phyloP scores from a whole-genome alignment of 148 eudicot genomes.

The Persicaria maculosa region DNA sequence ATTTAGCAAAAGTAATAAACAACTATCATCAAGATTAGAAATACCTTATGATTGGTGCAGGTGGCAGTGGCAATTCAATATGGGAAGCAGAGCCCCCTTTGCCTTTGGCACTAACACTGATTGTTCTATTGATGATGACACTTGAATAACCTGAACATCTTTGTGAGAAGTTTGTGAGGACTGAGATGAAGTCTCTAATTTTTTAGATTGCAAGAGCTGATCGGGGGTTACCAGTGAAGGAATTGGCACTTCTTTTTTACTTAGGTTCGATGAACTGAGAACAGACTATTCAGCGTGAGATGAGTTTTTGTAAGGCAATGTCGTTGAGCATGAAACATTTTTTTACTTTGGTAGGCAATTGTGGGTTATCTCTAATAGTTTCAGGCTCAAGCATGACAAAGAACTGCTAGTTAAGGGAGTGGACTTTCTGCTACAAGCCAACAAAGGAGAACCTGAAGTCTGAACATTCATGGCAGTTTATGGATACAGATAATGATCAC shows the following conservation, averaged over 20 bases:
- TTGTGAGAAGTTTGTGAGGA: constrained; percentile 40
- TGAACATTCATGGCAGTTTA: no score
- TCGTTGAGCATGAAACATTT: constrained; percentile 27
- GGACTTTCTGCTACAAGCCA: no score
- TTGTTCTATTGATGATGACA: no score
- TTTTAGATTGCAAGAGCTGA: constrained; percentile 49
- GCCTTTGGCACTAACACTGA: constrained; percentile 23
- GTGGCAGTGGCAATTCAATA: no score
- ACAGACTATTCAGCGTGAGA: constrained; percentile 35
- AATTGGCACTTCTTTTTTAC: constrained; percentile 26
- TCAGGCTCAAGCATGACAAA: no score
- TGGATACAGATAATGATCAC: not conserved
- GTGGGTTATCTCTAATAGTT: no score
- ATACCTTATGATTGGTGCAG: no score
- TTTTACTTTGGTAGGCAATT: constrained; percentile 32
- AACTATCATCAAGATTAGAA: not conserved
- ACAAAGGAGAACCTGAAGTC: no score
- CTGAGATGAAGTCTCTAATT: constrained; percentile 26
- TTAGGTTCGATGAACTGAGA: constrained; percentile 27
- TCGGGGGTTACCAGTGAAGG: constrained; percentile 73
- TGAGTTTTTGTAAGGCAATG: constrained; percentile 20
- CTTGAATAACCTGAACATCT: no score
- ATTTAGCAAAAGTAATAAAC: not conserved
- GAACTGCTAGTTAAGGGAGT: no score
- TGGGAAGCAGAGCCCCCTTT: constrained; percentile 74